phyloP scores from a whole-genome alignment of 2,329 filamentous ascomycete genomes.

The Alternaria atra region DNA sequence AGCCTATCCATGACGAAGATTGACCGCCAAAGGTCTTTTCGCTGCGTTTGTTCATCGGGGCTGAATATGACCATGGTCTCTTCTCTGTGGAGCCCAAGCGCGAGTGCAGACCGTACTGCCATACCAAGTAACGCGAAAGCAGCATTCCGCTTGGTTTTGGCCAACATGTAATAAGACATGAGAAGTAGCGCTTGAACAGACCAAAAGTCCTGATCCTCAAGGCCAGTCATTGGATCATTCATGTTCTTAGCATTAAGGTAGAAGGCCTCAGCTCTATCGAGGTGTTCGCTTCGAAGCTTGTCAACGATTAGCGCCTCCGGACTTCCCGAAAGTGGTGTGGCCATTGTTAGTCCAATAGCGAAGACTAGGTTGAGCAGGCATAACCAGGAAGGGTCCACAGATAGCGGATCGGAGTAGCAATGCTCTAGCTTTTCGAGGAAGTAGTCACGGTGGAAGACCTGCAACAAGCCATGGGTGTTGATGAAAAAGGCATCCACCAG shows the following conservation, averaged over 20 bases:
- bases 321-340: slow-evolving; percentile 61
- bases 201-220: slow-evolving; percentile 72
- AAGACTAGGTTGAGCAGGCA: slow-evolving; percentile 70
- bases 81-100: slow-evolving; percentile 69
- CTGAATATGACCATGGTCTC: slow-evolving; percentile 66
- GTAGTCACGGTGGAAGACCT: slow-evolving; percentile 64
- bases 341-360: slow-evolving; percentile 69
- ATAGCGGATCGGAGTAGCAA: slow-evolving; percentile 65
- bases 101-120: slow-evolving; percentile 69
- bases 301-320: slow-evolving; percentile 62
- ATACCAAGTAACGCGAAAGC: slow-evolving; percentile 70
- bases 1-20: slow-evolving; percentile 72
- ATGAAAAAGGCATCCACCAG: slow-evolving; percentile 69
- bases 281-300: slow-evolving; percentile 59
- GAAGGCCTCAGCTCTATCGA: slow-evolving; percentile 68
- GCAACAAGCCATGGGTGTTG: slow-evolving; percentile 69
- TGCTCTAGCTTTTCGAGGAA: slow-evolving; percentile 62
- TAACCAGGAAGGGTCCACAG: slow-evolving; percentile 61
- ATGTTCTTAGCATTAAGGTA: slow-evolving; percentile 68
- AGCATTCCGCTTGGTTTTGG: slow-evolving; percentile 68
- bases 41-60: slow-evolving; percentile 56
- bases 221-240: slow-evolving; percentile 58
- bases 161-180: slow-evolving; percentile 71
- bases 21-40: slow-evolving; percentile 70
- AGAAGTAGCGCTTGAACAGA: slow-evolving; percentile 70